These are phyloP conservation scores for Nannochloris sp. DNA, from an alignment of 139 green algal species.

Conservation along the genomic window DNA sequence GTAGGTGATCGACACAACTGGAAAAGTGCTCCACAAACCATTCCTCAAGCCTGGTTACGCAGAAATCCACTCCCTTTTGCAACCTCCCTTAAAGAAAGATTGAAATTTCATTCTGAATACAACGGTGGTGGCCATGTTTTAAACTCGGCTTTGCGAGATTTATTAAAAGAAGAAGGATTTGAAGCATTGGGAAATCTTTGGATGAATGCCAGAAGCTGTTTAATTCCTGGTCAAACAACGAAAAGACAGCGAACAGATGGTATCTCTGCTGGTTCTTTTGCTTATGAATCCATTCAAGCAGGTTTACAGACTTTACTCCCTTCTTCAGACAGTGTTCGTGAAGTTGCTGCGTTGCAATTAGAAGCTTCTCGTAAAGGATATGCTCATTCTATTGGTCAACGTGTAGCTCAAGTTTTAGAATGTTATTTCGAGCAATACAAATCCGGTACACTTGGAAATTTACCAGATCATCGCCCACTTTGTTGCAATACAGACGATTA, in stretches of 20 bases:
- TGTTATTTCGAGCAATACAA: background rate
- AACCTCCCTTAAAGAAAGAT: constrained; percentile 2
- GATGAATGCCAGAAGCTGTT: no score
- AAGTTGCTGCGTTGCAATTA: background rate
- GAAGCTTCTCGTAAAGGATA: background rate
- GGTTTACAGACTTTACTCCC: background rate
- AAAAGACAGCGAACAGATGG: background rate
- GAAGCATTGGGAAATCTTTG: background rate
- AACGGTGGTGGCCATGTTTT: background rate
- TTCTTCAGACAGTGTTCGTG: background rate
- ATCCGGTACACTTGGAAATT: background rate
- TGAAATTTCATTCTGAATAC: background rate
- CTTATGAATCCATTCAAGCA: constrained; percentile 13
- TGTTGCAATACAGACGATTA: constrained; percentile 38
- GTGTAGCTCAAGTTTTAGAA: background rate
- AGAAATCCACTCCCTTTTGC: constrained; percentile 7
- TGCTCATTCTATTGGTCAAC: background rate
- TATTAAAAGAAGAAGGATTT: background rate
- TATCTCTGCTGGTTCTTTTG: constrained; percentile 1
- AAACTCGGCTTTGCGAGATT: background rate
- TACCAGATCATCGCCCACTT: constrained; percentile 44
- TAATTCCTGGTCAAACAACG: no score
- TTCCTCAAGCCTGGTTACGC: constrained; percentile 20
- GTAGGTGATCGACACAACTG: constrained; percentile 25
- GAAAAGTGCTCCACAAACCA: constrained; percentile 10